These are phyloP conservation scores for Cryphonectria radicalis DNA, from an alignment of 2,329 filamentous ascomycete species.

Conservation along the genomic window DNA sequence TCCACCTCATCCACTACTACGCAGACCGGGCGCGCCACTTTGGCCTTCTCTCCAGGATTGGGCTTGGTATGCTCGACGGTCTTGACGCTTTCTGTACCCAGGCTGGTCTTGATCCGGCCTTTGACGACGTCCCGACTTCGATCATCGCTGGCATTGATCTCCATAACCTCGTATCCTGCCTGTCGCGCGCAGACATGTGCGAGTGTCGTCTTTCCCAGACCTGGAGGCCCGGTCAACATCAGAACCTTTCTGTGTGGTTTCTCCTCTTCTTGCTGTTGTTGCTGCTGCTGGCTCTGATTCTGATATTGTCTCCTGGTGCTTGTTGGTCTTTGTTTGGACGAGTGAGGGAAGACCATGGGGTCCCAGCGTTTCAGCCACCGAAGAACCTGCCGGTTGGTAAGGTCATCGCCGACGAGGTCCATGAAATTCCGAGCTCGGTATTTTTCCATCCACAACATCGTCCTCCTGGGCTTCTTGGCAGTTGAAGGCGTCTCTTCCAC, in stretches of 20 bases:
- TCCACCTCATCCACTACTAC: slow-evolving; percentile 97
- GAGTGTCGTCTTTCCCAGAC: slow-evolving; percentile 92
- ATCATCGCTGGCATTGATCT: slow-evolving; percentile 98
- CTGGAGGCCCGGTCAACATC: slow-evolving; percentile 87
- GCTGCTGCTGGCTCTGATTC: slow-evolving; percentile 46
- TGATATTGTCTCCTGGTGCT: slow-evolving; percentile 48
- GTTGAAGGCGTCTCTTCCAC: slow-evolving; percentile 43
- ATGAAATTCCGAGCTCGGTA: slow-evolving; percentile 91
- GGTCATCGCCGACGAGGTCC: slow-evolving; percentile 91
- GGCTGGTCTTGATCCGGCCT: slow-evolving; percentile 85
- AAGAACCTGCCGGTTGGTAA: slow-evolving; percentile 87
- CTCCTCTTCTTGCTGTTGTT: slow-evolving; percentile 63
- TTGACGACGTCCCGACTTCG: slow-evolving; percentile 88
- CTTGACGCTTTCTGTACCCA: slow-evolving; percentile 93
- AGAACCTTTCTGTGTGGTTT: slow-evolving; percentile 85
- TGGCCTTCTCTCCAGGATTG: slow-evolving; percentile 52
- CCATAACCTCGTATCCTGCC: slow-evolving; percentile 93
- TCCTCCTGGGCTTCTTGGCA: slow-evolving; percentile 50
- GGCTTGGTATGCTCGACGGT: slow-evolving; percentile 64
- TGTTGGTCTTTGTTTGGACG: slow-evolving; percentile 61
- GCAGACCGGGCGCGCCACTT: slow-evolving; percentile 83
- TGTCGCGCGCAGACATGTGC: slow-evolving; percentile 95
- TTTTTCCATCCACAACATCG: slow-evolving; percentile 92
- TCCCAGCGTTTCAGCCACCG: slow-evolving; percentile 97
- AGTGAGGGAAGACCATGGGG: slow-evolving; percentile 83